phyloP scores from a whole-genome alignment of 2,329 filamentous ascomycete species.

The Talaromyces albobiverticillius region DNA sequence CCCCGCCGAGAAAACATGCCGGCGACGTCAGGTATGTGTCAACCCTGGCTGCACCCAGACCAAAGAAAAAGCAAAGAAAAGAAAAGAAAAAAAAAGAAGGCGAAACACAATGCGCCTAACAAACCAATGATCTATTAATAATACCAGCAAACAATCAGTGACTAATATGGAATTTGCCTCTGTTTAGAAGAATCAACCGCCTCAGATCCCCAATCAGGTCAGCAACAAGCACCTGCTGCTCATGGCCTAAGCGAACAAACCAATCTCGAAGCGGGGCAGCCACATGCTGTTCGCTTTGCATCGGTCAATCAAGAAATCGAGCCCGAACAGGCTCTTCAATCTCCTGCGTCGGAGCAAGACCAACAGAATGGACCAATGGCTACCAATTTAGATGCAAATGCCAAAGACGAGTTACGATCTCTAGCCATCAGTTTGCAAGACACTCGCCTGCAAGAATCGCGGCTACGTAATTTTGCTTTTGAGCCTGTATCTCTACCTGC shows the following conservation, averaged over 20 bases:
- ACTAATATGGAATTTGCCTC: constrained; percentile 1
- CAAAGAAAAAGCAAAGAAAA: background rate
- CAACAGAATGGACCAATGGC: constrained; percentile 16
- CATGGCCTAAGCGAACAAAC: constrained; percentile 8
- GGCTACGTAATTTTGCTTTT: constrained; percentile 83
- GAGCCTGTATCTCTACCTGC: constrained; percentile 83
- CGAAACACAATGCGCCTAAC: no score
- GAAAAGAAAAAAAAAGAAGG: background rate
- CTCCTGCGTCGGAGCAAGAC: constrained; percentile 10
- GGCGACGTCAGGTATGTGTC: constrained; percentile 15
- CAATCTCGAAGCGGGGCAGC: constrained; percentile 17
- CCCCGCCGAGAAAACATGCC: constrained; percentile 16
- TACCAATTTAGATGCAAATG: constrained; percentile 37
- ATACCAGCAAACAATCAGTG: background rate
- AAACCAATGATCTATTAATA: no score
- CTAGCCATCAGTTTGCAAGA: constrained; percentile 71
- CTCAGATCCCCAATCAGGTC: constrained; percentile 2
- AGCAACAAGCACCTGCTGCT: constrained; percentile 1
- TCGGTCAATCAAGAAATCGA: constrained; percentile 69
- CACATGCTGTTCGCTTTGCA: constrained; percentile 65
- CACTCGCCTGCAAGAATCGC: constrained; percentile 73
- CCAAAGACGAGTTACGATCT: constrained; percentile 64
- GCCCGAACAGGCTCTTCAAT: constrained; percentile 40
- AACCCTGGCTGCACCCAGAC: background rate
- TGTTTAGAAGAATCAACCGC: constrained; percentile 2